A percentile compares a stretch with the other conserved stretches of the same genome.
phyloP scores from a whole-genome alignment of 75 land plant species.

The Cryptomeria japonica region DNA sequence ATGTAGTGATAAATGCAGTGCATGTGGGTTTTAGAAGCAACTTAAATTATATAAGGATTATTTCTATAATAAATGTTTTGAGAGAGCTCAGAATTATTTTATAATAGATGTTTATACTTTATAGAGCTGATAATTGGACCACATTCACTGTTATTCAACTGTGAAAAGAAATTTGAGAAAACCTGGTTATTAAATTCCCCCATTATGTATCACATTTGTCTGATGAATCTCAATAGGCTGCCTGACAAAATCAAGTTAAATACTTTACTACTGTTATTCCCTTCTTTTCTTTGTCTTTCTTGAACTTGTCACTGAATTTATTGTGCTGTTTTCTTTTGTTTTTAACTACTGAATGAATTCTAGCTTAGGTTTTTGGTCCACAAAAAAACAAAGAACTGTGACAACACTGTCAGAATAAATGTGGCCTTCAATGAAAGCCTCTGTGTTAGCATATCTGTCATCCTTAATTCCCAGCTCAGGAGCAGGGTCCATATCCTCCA shows the following conservation, averaged over 20 bases:
- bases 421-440: background rate
- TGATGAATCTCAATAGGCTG: background rate
- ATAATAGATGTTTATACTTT: no score
- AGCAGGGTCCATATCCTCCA: background rate
- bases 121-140: background rate
- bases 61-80: background rate
- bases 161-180: background rate
- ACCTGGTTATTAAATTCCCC: background rate
- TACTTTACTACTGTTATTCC: background rate
- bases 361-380: background rate
- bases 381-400: background rate
- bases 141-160: background rate
- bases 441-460: background rate
- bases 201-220: background rate
- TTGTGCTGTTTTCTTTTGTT: background rate
- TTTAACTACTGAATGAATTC: background rate
- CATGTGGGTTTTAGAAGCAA: background rate
- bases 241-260: background rate
- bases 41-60: background rate
- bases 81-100: no score
- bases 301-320: background rate
- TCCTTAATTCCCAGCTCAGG: background rate
- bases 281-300: background rate
- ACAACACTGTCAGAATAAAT: background rate
- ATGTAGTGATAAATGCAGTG: background rate